Evolutionary conservation across 768 basidiomycete species (phyloP).

Genomic region (Guyanaporus albipodus): DNA sequence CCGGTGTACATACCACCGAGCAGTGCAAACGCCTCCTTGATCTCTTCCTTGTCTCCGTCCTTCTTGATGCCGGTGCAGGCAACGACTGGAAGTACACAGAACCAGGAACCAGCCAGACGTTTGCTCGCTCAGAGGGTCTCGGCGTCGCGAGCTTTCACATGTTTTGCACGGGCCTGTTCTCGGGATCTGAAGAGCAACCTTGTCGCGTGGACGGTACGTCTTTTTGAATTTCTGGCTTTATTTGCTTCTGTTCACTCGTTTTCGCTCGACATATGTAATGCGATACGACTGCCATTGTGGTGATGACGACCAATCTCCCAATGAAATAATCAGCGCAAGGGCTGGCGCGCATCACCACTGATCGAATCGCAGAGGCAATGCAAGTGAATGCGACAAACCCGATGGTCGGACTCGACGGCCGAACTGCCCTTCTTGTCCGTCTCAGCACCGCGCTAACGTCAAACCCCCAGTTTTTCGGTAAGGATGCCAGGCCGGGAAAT

Average conservation of each 20-base stretch:
- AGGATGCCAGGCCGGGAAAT: slow-evolving; percentile 73
- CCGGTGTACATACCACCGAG: slow-evolving; percentile 47
- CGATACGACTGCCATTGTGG: no score
- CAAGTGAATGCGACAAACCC: slow-evolving; percentile 78
- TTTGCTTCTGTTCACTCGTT: no score
- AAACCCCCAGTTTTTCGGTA: slow-evolving; percentile 68
- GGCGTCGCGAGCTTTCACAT: slow-evolving; percentile 89
- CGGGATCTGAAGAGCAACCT: slow-evolving; percentile 51
- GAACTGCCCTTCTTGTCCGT: slow-evolving; percentile 69
- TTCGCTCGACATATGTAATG: slow-evolving; percentile 10
- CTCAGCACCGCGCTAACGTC: slow-evolving; percentile 67
- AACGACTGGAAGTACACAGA: slow-evolving; percentile 77
- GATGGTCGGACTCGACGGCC: slow-evolving; percentile 88
- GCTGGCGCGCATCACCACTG: slow-evolving; percentile 57
- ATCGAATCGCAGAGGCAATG: slow-evolving; percentile 61
- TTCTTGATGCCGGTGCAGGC: slow-evolving; percentile 94
- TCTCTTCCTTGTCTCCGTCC: slow-evolving; percentile 84
- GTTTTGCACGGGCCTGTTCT: slow-evolving; percentile 84
- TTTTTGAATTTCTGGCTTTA: no score
- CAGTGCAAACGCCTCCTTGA: slow-evolving; percentile 76
- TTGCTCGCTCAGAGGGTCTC: slow-evolving; percentile 73
- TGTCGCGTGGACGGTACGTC: slow-evolving; percentile 73
- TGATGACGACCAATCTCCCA: not conserved
- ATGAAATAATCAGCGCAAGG: slow-evolving; percentile 58
- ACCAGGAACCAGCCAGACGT: slow-evolving; percentile 46